A percentile compares a stretch with the other conserved stretches of the same genome.
These are phyloP conservation scores for Cladosporium sp. DNA, from an alignment of 2,329 filamentous ascomycete species.

Conservation along the genomic window DNA sequence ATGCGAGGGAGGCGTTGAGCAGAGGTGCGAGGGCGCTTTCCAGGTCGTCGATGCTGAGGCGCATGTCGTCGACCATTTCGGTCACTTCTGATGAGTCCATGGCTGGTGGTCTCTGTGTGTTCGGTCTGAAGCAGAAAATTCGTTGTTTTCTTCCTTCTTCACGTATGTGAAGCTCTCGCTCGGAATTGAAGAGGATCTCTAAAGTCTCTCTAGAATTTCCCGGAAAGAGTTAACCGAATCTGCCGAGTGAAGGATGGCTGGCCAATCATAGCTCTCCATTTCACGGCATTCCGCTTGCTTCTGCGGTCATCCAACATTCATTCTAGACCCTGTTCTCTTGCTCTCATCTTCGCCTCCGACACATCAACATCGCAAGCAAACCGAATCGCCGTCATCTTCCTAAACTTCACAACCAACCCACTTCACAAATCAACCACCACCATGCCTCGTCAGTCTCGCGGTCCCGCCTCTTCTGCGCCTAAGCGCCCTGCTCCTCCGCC, in stretches of 20 bases:
- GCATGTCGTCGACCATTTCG: constrained; percentile 48
- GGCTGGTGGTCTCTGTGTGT: background rate
- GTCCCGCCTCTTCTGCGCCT: constrained; percentile 40
- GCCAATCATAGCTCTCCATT: background rate
- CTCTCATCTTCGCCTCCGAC: background rate
- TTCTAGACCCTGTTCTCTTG: background rate
- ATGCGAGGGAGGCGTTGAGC: constrained; percentile 59
- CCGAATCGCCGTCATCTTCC: background rate
- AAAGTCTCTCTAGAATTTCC: background rate
- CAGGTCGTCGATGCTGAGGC: constrained; percentile 69
- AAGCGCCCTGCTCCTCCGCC: constrained; percentile 38
- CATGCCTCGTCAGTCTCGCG: constrained; percentile 48
- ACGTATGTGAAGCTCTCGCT: no score
- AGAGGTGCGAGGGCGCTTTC: constrained; percentile 72
- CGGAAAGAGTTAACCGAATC: background rate
- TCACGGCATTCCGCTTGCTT: background rate
- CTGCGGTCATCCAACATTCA: background rate
- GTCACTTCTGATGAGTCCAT: constrained; percentile 12
- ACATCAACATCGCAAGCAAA: background rate
- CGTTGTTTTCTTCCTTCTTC: no score
- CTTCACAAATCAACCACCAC: constrained; percentile 2
- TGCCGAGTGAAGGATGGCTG: background rate
- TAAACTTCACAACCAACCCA: background rate
- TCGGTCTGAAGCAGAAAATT: background rate
- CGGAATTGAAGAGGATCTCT: no score